A percentile compares a stretch with the other conserved stretches of the same genome.
Conservation (phyloP, 2,329 filamentous ascomycete species). For the Microdochium trichocladiopsis region DNA sequence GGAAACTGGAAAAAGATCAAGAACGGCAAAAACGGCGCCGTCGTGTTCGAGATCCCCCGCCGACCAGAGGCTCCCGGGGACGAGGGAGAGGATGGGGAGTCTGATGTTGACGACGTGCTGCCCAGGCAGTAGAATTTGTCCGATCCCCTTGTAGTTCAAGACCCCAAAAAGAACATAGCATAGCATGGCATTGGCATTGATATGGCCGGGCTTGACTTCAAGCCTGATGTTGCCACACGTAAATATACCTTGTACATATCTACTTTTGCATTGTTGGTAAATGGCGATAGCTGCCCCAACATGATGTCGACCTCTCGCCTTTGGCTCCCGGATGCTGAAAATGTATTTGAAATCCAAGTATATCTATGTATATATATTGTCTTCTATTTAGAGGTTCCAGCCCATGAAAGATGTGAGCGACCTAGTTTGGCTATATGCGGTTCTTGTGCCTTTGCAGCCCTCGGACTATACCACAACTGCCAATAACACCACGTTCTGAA, state of each 20-base stretch:
- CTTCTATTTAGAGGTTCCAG: too few species aligned
- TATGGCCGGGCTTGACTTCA: not conserved
- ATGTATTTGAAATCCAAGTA: too few species aligned
- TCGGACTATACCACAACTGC: too few species aligned
- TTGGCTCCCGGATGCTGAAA: too few species aligned
- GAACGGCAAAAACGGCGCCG: constrained; percentile 71
- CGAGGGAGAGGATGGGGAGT: constrained; percentile 14
- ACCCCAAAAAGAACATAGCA: not conserved
- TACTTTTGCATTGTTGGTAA: not conserved
- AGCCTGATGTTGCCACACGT: not conserved
- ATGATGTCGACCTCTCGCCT: too few species aligned
- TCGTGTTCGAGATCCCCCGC: constrained; percentile 74
- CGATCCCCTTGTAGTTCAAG: too few species aligned
- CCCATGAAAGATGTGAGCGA: too few species aligned
- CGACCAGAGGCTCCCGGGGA: constrained; percentile 22
- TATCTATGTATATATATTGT: too few species aligned
- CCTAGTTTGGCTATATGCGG: too few species aligned
- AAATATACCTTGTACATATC: not conserved
- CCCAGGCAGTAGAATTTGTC: not conserved
- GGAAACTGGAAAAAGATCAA: constrained; percentile 68
- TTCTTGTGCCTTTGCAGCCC: too few species aligned
- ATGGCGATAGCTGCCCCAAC: too few species aligned
- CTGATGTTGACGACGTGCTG: not conserved
- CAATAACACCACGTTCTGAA: too few species aligned
- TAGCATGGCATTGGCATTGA: not conserved